Evolutionary conservation across 176 grass and related monocot species (phyloP), one percentile per base, ranked within the genome.

Genomic region (Cocos nucifera): DNA sequence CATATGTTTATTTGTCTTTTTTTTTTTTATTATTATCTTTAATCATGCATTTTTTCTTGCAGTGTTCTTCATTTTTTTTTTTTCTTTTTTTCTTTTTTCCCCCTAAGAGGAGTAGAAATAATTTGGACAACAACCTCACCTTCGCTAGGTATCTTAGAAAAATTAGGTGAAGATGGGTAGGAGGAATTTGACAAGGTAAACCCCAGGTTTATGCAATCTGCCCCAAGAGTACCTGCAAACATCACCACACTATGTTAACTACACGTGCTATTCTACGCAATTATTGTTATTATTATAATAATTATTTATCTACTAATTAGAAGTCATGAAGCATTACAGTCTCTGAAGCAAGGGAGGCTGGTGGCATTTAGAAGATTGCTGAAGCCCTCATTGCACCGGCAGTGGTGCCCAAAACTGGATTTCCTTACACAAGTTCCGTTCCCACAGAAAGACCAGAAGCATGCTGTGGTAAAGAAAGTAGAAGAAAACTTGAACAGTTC

Each of bases 381-480:
- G 70, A 56, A 80, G 22, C 77, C 77, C 25, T 74, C 70, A 4
- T 20, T 63, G 77, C 77, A 80, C 30, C 74, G 57, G 14, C 77
- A 80, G 14, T 28, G 57, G 56, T 80, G 77, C 27, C 53, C 50
- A 15, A 69, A 78, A 27, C 27, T 22, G 53, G 63, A 49, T n/a
- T 49, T 74, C 50, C 56, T 69, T 19, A 51, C 22, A 27, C 77
- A 80, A 14, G 56, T 61, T 8, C 77, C 77, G 53, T 48, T 26
- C 0, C 70, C 63, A 18, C 77, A 80, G 60, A 74, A 80, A 30
- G 77, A 68, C 70, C 70, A 73, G 3, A 74, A 62, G 70, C 77
- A 80, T 51, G 77, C 77, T 80, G 57, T 23, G 35, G 10, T 17
- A 54, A 16, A n/a, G 14, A 44, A 69, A 61, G 59, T 3, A 30